Conservation (phyloP, 495 filamentous ascomycete genomes). For the Chaetomium fimeti region DNA sequence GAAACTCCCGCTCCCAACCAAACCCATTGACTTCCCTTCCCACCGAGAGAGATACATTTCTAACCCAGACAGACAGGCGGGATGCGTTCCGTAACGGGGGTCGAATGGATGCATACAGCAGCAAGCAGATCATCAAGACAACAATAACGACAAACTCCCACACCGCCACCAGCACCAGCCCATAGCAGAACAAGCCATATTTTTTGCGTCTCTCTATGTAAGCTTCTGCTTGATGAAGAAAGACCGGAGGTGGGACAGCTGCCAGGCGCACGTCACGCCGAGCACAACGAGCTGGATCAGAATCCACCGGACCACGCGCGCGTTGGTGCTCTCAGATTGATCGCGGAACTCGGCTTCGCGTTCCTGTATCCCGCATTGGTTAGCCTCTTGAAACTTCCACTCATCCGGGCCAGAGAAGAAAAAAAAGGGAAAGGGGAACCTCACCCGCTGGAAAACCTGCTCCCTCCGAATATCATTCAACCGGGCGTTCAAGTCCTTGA, state of each 20-base stretch:
- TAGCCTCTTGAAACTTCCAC: neutral
- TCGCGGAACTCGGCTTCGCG: conserved; percentile 97
- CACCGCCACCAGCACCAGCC: neutral
- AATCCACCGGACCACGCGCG: conserved; percentile 90
- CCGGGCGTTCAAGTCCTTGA: conserved; percentile 84
- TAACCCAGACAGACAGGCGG: neutral
- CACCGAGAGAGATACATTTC: neutral
- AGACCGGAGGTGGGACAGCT: conserved; percentile 86
- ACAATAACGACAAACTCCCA: neutral
- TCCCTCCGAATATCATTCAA: conserved; percentile 88
- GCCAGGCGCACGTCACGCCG: conserved; percentile 92
- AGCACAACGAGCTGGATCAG: conserved; percentile 86
- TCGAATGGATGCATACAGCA: neutral
- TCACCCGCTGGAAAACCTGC: conserved; percentile 92
- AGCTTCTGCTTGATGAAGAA: conserved; percentile 99
- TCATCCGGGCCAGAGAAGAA: neutral
- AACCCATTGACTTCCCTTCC: conserved; percentile 1
- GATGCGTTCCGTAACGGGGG: neutral
- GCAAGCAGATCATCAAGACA: conserved; percentile 1
- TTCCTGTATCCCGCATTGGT: conserved; percentile 57
- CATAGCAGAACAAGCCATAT: neutral
- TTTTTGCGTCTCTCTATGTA: conserved; percentile 50
- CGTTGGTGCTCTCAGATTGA: conserved; percentile 91
- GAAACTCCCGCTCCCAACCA: conserved; percentile 26
- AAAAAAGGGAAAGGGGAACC: conserved; percentile 33